phyloP scores from a whole-genome alignment of 2,329 filamentous ascomycete genomes.

The Trichoderma guizhouense region DNA sequence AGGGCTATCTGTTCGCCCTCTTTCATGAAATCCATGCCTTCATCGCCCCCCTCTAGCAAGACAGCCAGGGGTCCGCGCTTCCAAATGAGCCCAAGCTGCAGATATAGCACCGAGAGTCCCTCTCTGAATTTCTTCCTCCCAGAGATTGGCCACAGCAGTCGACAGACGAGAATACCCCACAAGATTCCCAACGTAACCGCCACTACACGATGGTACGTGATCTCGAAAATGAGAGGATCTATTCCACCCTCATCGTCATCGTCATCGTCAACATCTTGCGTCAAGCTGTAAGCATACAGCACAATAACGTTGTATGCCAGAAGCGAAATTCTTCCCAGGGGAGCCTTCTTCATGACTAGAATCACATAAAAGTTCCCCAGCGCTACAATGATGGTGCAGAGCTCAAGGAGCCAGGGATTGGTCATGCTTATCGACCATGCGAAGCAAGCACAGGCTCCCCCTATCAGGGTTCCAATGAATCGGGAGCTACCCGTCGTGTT shows the following conservation, averaged over 20 bases:
- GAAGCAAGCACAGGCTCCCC: conserved; percentile 69
- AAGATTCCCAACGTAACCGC: conserved; percentile 82
- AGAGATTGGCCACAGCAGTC: conserved; percentile 90
- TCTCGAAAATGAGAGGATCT: conserved; percentile 80
- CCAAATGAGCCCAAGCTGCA: conserved; percentile 95
- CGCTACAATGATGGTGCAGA: conserved; percentile 78
- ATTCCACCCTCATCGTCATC: conserved; percentile 86
- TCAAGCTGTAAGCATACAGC: conserved; percentile 88
- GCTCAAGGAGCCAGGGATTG: conserved; percentile 70
- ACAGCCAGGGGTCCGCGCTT: conserved; percentile 83
- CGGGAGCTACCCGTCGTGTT: conserved; percentile 89
- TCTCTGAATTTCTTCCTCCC: conserved; percentile 85
- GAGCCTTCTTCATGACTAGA: conserved; percentile 76
- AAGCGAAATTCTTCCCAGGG: conserved; percentile 89
- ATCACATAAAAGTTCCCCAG: conserved; percentile 88
- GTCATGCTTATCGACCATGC: conserved; percentile 75
- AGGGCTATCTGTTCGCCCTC: conserved; percentile 84
- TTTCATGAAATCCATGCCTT: conserved; percentile 70
- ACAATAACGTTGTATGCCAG: conserved; percentile 95
- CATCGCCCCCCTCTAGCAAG: conserved; percentile 59
- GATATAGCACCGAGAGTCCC: conserved; percentile 83
- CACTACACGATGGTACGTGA: conserved; percentile 81
- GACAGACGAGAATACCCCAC: conserved; percentile 88
- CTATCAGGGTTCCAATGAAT: conserved; percentile 81
- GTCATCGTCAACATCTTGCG: conserved; percentile 72